Percentiles rank a stretch among this genome's conserved stretches.
Evolutionary conservation across 345 rosid species (phyloP).

Genomic region (Citrus reticulata): DNA sequence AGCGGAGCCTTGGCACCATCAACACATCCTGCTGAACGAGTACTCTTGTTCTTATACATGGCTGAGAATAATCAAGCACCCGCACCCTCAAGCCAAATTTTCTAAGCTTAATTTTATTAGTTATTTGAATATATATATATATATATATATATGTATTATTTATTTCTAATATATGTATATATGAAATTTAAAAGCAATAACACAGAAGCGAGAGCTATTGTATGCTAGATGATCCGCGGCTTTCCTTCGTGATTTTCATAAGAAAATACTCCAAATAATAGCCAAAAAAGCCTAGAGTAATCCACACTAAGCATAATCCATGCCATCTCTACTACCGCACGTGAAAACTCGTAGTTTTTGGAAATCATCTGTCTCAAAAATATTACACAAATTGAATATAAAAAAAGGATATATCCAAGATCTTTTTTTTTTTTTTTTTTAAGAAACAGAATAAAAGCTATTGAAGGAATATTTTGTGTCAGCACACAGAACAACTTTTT

Average conservation of each 20-base stretch:
- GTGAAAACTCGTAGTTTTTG: constrained; percentile 43
- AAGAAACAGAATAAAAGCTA: neutral
- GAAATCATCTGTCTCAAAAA: constrained; percentile 49
- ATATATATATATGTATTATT: neutral
- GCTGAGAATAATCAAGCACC: constrained; percentile 18
- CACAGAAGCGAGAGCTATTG: neutral
- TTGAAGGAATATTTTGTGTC: constrained; percentile 26
- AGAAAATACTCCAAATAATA: constrained; percentile 69
- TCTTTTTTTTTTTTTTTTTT: neutral
- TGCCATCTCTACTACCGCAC: constrained; percentile 55
- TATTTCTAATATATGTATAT: neutral
- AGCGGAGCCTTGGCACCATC: constrained; percentile 27
- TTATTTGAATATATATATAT: neutral
- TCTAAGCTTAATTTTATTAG: neutral
- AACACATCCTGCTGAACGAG: constrained; percentile 23
- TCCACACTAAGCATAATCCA: constrained; percentile 71
- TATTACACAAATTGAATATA: neutral
- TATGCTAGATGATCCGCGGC: constrained; percentile 68
- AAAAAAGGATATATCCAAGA: neutral
- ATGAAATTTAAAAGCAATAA: neutral
- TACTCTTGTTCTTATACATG: constrained; percentile 47
- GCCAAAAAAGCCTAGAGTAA: constrained; percentile 73
- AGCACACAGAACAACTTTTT: constrained; percentile 11
- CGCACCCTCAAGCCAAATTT: constrained; percentile 4
- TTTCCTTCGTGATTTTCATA: constrained; percentile 90